Base-by-base conservation (phyloP, 2,329 filamentous ascomycete species). In the Sclerotinia spermophila region DNA sequence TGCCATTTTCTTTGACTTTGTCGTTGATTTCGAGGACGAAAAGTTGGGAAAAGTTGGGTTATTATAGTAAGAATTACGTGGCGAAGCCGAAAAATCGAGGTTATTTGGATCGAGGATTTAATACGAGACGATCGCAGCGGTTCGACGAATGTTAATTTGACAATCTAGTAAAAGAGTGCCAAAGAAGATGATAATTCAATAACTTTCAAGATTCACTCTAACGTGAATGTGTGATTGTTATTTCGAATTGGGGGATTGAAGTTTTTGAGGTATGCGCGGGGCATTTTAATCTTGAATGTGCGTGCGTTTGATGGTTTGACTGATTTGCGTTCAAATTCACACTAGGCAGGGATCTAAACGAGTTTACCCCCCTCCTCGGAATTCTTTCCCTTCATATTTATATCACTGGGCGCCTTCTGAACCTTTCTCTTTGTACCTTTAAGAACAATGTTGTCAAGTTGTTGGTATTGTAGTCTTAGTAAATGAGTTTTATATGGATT, bases 1-100 rank as follows among this genome's bases (percentile, higher is more conserved):
- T 79, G 94, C 84, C 95, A 97, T 98, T 73, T 82, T 85, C 21
- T 56, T 42, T 27, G 10, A 21, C n/a, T 5, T 44, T 58, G 33
- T 40, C 35, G 33, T 44, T 5, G 35, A 33, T 24, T 51, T 67
- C 27, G 30, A 56, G 33, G 10, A 53, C 33, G n/a, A 40, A 40
- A 30, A n/a, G 2, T 30, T 45, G 42, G 42, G 7, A 15, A 38
- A 38, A 21, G 33, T 58, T n/a, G 55, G 5, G 11, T 53, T 38
- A 58, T 15, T 53, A 19, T 51, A 17, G 33, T 24, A 21, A 35
- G 38, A 40, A 53, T 53, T 27, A 51, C n/a, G 44, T 40, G 62
- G 45, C 24, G 11, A 65, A 40, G 8, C 21, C 2, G n/a, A 65
- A 44, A 59, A 59, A 11, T 53, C 48, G 48, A 53, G 56, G 35